These are phyloP conservation scores for Nidularia sp. DNA, from an alignment of 768 basidiomycete genomes.

Conservation along the genomic window DNA sequence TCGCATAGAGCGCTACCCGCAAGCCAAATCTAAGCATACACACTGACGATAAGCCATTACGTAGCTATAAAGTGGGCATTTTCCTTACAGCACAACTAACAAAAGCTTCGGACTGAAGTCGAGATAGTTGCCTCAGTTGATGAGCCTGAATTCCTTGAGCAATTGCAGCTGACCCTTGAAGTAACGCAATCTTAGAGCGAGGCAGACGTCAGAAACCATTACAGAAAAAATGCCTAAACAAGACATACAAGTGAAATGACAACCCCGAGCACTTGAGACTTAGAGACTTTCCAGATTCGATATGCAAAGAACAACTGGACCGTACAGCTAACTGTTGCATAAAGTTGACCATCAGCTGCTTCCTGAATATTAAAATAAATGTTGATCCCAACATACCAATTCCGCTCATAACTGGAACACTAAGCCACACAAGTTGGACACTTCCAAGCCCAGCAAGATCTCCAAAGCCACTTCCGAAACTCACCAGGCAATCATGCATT, in stretches of 20 bases:
- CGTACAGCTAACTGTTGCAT: background rate
- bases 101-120: background rate
- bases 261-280: too few species aligned
- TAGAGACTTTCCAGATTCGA: slow-evolving; percentile 7
- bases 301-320: slow-evolving; percentile 21
- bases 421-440: slow-evolving; percentile 16
- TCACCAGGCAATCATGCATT: slow-evolving; percentile 16
- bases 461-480: slow-evolving; percentile 17
- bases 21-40: slow-evolving; percentile 8
- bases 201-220: too few species aligned
- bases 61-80: background rate
- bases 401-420: slow-evolving; percentile 19
- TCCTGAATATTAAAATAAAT: background rate
- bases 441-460: slow-evolving; percentile 14
- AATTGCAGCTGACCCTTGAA: background rate
- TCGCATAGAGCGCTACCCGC: slow-evolving; percentile 17
- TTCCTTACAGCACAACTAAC: background rate
- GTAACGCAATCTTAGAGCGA: background rate
- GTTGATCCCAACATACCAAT: slow-evolving; percentile 9
- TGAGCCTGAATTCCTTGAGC: background rate
- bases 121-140: too few species aligned
- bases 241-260: too few species aligned
- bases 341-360: too few species aligned
- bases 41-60: background rate
- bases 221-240: too few species aligned